These are phyloP conservation scores for Taphrina flavorubra DNA, from an alignment of 1,139 yeast genomes.

Conservation along the genomic window DNA sequence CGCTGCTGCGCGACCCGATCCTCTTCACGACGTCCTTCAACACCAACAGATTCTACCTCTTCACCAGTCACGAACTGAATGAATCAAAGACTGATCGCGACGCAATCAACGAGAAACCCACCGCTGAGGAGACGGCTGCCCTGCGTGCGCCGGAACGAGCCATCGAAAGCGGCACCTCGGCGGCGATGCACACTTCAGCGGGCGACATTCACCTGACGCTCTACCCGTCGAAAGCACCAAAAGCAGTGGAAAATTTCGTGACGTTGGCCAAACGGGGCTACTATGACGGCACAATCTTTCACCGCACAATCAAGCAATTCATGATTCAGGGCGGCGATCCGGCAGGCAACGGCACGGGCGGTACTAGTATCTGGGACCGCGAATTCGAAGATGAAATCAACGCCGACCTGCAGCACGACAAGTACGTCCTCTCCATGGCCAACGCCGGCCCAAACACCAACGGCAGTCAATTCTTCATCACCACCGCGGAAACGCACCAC, in stretches of 20 bases:
- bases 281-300: constrained; percentile 57
- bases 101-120: constrained; percentile 48
- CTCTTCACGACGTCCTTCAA: constrained; percentile 53
- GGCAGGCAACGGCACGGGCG: constrained; percentile 60
- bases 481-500: constrained; percentile 56
- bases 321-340: constrained; percentile 66
- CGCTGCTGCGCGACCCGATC: constrained; percentile 52
- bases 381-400: constrained; percentile 57
- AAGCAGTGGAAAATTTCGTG: constrained; percentile 58
- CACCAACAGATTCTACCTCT: constrained; percentile 53
- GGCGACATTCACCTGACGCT: constrained; percentile 58
- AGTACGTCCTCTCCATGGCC: constrained; percentile 62
- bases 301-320: constrained; percentile 58
- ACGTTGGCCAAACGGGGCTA: constrained; percentile 54
- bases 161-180: constrained; percentile 43
- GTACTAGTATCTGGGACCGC: constrained; percentile 56
- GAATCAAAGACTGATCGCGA: constrained; percentile 46
- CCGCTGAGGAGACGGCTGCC: constrained; percentile 46
- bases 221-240: constrained; percentile 55
- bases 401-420: constrained; percentile 53
- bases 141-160: constrained; percentile 39
- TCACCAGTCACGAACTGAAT: constrained; percentile 48
- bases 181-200: constrained; percentile 56
- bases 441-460: constrained; percentile 68
- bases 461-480: constrained; percentile 70